Evolutionary conservation across 2,329 filamentous ascomycete species (phyloP).

Genomic region (Aureobasidium uvarum): DNA sequence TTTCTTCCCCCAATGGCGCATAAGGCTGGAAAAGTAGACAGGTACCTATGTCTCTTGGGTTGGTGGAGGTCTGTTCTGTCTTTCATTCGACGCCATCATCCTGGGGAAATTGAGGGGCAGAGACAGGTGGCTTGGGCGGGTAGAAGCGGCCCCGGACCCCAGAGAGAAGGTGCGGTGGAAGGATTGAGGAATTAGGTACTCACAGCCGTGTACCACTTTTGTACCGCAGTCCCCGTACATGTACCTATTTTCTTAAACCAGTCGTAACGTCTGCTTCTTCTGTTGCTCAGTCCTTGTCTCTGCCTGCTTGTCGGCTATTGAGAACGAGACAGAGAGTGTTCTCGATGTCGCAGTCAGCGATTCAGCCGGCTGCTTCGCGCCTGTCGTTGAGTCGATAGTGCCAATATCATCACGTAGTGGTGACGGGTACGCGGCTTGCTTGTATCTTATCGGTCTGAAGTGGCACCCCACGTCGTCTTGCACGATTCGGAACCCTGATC

Average conservation of each 20-base stretch:
- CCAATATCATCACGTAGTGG: conserved; percentile 9
- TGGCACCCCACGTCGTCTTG: conserved; percentile 5
- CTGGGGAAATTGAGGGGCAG: conserved; percentile 18
- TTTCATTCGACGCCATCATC: conserved; percentile 14
- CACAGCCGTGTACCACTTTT: not conserved
- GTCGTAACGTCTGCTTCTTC: not conserved
- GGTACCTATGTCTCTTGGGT: not conserved
- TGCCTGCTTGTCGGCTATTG: not conserved
- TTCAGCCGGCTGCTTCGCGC: not conserved
- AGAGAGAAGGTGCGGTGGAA: not conserved
- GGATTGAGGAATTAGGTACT: not conserved
- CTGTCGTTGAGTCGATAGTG: conserved; percentile 7
- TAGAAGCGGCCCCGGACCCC: conserved; percentile 16
- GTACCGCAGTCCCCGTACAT: not conserved
- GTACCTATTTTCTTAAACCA: not conserved
- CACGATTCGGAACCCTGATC: conserved; percentile 10
- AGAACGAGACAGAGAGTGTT: not conserved
- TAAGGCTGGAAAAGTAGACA: conserved; percentile 1
- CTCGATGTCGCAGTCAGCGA: not conserved
- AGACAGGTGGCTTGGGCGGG: conserved; percentile 3
- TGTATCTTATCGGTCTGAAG: not conserved
- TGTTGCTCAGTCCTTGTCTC: not conserved
- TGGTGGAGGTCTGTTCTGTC: not conserved
- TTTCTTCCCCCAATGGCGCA: not conserved
- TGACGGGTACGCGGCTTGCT: not conserved